Evolutionary conservation across 2,329 filamentous ascomycete species (phyloP).

Genomic region (Ceratocystis destructans): DNA sequence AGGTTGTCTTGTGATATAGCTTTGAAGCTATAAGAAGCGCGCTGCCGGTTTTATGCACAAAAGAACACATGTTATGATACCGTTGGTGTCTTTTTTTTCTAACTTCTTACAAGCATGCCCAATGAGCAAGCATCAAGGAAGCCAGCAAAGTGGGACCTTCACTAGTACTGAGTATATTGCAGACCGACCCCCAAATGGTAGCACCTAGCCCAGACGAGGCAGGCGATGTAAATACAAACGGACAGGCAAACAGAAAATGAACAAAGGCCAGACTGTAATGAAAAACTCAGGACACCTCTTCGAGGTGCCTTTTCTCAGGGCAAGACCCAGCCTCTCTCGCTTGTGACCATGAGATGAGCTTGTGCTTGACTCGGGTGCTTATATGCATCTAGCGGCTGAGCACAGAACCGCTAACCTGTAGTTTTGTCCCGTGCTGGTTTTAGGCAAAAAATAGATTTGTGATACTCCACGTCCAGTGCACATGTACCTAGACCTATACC

Average conservation of each 20-base stretch:
- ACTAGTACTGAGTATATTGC: neutral
- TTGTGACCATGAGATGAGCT: neutral
- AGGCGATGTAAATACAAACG: neutral
- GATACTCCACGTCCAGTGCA: neutral
- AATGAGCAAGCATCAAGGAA: neutral
- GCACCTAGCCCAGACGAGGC: neutral
- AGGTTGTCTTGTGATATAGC: neutral
- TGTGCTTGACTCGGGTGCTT: neutral
- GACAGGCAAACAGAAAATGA: neutral
- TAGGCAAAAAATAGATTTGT: neutral
- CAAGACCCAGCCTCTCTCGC: neutral
- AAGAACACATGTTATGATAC: constrained; percentile 4
- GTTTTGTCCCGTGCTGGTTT: neutral
- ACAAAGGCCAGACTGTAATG: neutral
- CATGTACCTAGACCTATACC: neutral
- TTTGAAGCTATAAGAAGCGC: neutral
- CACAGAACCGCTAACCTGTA: neutral
- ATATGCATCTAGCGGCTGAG: neutral
- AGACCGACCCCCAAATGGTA: neutral
- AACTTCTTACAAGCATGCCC: neutral
- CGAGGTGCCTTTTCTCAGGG: neutral
- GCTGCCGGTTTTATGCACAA: neutral
- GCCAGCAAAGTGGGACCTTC: neutral
- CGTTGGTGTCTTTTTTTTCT: constrained; percentile 3
- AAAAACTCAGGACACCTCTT: no score